A percentile compares a stretch with the other conserved stretches of the same genome.
These are phyloP conservation scores for Suillus subalutaceus DNA, from an alignment of 768 basidiomycete genomes.

Conservation along the genomic window DNA sequence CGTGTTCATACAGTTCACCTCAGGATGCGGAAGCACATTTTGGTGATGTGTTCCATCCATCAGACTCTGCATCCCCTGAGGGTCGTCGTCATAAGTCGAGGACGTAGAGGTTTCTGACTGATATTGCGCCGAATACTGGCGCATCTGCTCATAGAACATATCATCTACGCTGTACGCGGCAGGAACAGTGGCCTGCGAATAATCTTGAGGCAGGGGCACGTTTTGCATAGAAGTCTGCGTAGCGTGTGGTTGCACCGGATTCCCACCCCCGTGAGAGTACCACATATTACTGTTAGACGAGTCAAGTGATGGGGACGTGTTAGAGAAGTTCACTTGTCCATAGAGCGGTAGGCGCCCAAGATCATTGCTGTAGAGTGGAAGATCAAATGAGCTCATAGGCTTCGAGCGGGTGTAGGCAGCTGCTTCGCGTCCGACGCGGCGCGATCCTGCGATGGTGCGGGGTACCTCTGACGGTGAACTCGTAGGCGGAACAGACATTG, in stretches of 20 bases:
- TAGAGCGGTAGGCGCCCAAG: constrained; percentile 57
- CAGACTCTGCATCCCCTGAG: constrained; percentile 4
- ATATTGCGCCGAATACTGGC: constrained; percentile 5
- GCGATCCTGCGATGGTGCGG: constrained; percentile 37
- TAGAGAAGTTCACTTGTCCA: constrained; percentile 26
- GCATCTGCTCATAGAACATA: constrained; percentile 25
- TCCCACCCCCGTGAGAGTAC: constrained; percentile 20
- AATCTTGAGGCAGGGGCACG: not conserved
- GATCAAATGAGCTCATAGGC: constrained; percentile 28
- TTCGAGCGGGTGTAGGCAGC: constrained; percentile 16
- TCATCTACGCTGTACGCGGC: constrained; percentile 24
- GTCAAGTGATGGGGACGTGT: constrained; percentile 10
- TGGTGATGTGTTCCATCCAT: not conserved
- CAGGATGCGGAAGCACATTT: constrained; percentile 6
- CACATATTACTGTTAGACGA: constrained; percentile 21
- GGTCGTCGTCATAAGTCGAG: not conserved
- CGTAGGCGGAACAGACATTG: constrained; percentile 23
- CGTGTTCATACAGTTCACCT: constrained; percentile 38
- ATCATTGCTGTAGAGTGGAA: constrained; percentile 62
- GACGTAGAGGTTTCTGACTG: not conserved
- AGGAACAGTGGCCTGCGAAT: not conserved
- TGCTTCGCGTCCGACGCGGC: constrained; percentile 35
- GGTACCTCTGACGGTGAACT: constrained; percentile 19
- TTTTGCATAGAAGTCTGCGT: constrained; percentile 6
- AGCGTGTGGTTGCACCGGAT: constrained; percentile 4